Percentiles rank a stretch among this genome's conserved stretches.
These are phyloP conservation scores for Hymenoscyphus fructigenus DNA, from an alignment of 2,329 filamentous ascomycete genomes.

Conservation along the genomic window DNA sequence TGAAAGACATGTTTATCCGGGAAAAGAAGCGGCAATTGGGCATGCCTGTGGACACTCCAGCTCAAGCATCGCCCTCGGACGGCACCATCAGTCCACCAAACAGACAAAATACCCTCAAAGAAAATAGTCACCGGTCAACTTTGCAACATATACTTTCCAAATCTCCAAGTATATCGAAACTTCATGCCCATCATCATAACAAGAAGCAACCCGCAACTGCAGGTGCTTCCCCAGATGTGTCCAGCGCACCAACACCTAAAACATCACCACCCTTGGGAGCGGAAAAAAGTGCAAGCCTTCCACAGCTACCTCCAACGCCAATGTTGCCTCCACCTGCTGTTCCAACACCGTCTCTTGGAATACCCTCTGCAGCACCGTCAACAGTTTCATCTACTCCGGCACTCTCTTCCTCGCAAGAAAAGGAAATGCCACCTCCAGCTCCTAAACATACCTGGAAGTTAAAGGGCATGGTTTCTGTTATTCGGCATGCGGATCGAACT, in stretches of 20 bases:
- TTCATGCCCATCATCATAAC: constrained; percentile 49
- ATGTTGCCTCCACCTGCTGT: constrained; percentile 32
- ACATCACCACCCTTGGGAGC: constrained; percentile 29
- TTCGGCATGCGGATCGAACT: constrained; percentile 93
- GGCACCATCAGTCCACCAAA: constrained; percentile 17
- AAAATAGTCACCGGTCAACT: constrained; percentile 45
- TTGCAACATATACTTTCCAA: constrained; percentile 59
- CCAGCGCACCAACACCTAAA: constrained; percentile 29
- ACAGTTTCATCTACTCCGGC: constrained; percentile 27
- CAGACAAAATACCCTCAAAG: constrained; percentile 37
- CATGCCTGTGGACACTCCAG: constrained; percentile 43
- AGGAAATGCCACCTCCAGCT: constrained; percentile 50
- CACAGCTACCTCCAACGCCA: constrained; percentile 27
- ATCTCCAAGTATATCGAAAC: constrained; percentile 60
- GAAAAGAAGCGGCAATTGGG: constrained; percentile 64
- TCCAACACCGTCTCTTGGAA: constrained; percentile 18
- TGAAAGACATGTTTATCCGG: constrained; percentile 83
- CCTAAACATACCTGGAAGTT: constrained; percentile 97
- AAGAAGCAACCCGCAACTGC: constrained; percentile 42
- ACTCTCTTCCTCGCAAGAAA: constrained; percentile 10
- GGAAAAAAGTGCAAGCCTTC: constrained; percentile 24
- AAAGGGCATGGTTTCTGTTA: constrained; percentile 95
- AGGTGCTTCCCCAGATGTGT: constrained; percentile 46
- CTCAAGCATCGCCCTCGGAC: constrained; percentile 22
- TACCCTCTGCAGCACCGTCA: constrained; percentile 24